Conservation (phyloP, 768 basidiomycete genomes). For the Lactarius evosmus region DNA sequence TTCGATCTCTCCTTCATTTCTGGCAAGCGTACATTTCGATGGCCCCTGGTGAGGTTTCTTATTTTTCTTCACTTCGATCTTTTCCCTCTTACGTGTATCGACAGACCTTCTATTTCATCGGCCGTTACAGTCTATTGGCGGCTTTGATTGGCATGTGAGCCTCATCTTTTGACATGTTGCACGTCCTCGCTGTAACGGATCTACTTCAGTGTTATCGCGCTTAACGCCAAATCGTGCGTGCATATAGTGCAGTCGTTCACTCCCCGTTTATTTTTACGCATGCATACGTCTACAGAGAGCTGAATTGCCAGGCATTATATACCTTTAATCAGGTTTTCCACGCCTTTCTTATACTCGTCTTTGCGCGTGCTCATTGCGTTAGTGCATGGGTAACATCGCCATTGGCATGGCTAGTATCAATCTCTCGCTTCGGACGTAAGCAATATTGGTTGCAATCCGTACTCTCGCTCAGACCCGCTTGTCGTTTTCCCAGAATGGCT, state of each 20-base stretch:
- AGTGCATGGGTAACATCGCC: slow-evolving; percentile 44
- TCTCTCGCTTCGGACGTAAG: slow-evolving; percentile 45
- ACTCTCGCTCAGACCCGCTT: background rate
- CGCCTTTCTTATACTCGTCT: background rate
- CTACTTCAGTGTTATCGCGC: slow-evolving; percentile 31
- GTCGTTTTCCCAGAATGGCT: slow-evolving; percentile 45
- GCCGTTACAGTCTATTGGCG: slow-evolving; percentile 44
- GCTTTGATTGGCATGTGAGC: slow-evolving; percentile 48
- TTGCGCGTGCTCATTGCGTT: slow-evolving; percentile 13
- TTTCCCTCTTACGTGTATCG: background rate
- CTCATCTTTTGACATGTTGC: background rate
- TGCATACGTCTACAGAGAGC: slow-evolving; percentile 31
- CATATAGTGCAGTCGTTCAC: background rate
- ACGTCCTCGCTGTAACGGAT: background rate
- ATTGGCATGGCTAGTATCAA: slow-evolving; percentile 48
- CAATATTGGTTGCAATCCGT: slow-evolving; percentile 15
- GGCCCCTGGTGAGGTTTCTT: slow-evolving; percentile 42
- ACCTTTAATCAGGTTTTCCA: slow-evolving; percentile 44
- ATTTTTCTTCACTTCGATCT: no score
- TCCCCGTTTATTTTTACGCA: background rate
- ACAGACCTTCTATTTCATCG: slow-evolving; percentile 46
- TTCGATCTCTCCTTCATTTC: slow-evolving; percentile 44
- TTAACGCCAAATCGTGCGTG: slow-evolving; percentile 39
- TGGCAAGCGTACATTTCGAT: slow-evolving; percentile 44
- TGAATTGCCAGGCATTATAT: slow-evolving; percentile 48